Evolutionary conservation across 2,329 filamentous ascomycete genomes (phyloP), one percentile per base, ranked within the genome.

Genomic region (Penicillium sp.): DNA sequence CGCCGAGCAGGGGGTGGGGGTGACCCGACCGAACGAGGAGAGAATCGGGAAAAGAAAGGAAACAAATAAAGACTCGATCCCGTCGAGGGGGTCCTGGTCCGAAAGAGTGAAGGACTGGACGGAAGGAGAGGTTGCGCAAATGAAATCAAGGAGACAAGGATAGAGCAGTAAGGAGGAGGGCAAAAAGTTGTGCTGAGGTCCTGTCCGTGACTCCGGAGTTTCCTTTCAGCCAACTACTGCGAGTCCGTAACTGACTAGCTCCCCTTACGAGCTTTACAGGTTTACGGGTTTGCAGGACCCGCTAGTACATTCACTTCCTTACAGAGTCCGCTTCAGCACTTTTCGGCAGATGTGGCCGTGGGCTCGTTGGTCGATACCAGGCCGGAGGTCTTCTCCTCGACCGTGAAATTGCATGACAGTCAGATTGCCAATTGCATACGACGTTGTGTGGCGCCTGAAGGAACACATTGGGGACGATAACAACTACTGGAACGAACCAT

Each of bases 81-180:
- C 39, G 55, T 44, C 44, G 50, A 46, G 50, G 51, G 40, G 22
- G 19, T 44, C 55, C 47, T 50, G 50, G 63, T 66, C 70, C 65
- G 46, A 71, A 69, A 47, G 67, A 72, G 69, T 70, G 70, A 64
- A 70, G 70, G 68, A 68, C 65, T 56, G 52, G 55, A 50, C 53
- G 55, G 60, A 62, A 61, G 55, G 56, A 60, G 59, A 57, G 55
- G 61, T 16, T n/a, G 39, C 18, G 13, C 24, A 35, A 35, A 50
- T 24, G 27, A 9, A 49, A 69, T 62, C 40, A 70, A 69, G 50
- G 66, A 71, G 69, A 67, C 67, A 64, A 69, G 69, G 67, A 66
- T 59, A 52, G 31, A 49, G n/a, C 22, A 18, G 43, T 46, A 53
- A 36, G 44, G 56, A 60, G 56, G 58, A 58, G 60, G 55, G 59